Evolutionary conservation across 257 asterid genomes (phyloP), one percentile per base, ranked within the genome.

Genomic region (Haberlea rhodopensis): DNA sequence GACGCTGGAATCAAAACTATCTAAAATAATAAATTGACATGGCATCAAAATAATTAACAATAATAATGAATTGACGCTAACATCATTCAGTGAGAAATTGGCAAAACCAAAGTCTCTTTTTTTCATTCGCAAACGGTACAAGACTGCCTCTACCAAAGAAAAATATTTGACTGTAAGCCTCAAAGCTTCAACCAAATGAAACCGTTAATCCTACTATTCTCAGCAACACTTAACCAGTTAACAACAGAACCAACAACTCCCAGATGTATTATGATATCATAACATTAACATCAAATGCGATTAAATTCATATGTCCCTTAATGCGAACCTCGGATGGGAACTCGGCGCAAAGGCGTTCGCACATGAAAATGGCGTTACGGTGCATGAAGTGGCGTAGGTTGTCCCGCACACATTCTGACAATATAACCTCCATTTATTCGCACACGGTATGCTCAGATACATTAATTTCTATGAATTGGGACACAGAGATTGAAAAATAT

Each of bases 261-360:
- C 18, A 11, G 7, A 5, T 15, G 46, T 37, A 37, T 43, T 1
- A n/a, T 5, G 18, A 43, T 13, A 43, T 43, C 49, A 3, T 1
- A 43, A 43, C 7, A 43, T 43, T 43, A 43, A 43, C 19, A 43
- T 5, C 49, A 43, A 43, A 43, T 43, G 49, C 19, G 0, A 6
- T 43, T 5, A 7, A 15, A 43, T 43, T 13, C 15, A 1, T 43
- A 43, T 15, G 15, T 19, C 49, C 49, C 7, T 43, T 7, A 67
- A 6, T 28, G 60, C 89, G 28, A 52, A 90, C 97, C 98, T 92
- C 92, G 5, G 96, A 77, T 45, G 96, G 96, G 60, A 86, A 89
- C 73, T 92, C 92, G 23, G 99, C 95, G 59, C 95, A 89, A 78
- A 92, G 97, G 45, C 94, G 97, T 67, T 92, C 89, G 76, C 96